These are phyloP conservation scores for Malus domestica DNA, from an alignment of 306 rosid species.

Conservation along the genomic window DNA sequence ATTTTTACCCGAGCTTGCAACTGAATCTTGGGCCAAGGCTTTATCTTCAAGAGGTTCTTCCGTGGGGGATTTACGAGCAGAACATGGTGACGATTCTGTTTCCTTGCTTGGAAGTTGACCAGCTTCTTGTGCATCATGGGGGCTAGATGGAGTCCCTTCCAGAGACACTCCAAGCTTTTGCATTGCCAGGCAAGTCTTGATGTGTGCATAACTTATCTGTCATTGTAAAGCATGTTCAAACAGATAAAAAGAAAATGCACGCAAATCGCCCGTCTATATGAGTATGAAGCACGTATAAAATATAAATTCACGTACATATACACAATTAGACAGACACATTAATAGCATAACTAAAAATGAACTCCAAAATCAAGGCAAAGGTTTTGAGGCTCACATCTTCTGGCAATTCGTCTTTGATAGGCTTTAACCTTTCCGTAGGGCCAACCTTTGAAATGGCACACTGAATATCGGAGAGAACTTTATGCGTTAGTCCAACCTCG, in stretches of 20 bases:
- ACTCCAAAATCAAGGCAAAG: conserved; percentile 2
- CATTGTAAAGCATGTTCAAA: conserved; percentile 21
- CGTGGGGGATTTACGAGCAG: background rate
- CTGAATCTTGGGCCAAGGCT: conserved; percentile 4
- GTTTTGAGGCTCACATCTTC: conserved; percentile 56
- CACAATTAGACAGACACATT: background rate
- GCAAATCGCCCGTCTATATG: background rate
- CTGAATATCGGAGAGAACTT: conserved; percentile 39
- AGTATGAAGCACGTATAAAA: background rate
- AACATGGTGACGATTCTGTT: conserved; percentile 18
- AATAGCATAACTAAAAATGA: background rate
- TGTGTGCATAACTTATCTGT: conserved; percentile 62
- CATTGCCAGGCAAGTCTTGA: conserved; percentile 56
- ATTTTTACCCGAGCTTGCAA: conserved; percentile 10
- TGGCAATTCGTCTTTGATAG: conserved; percentile 72
- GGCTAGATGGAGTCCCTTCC: conserved; percentile 20
- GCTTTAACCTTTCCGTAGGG: conserved; percentile 68
- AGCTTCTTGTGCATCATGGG: conserved; percentile 18
- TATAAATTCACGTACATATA: background rate
- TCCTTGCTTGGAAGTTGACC: conserved; percentile 17
- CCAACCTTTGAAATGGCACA: conserved; percentile 71
- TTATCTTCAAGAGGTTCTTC: conserved; percentile 20
- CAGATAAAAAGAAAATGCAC: conserved; percentile 13
- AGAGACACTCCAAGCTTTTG: conserved; percentile 39
- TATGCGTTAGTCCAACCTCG: conserved; percentile 44